Base-by-base conservation (phyloP, 169 alveolate species). In the Cryptosporidium sp. region DNA sequence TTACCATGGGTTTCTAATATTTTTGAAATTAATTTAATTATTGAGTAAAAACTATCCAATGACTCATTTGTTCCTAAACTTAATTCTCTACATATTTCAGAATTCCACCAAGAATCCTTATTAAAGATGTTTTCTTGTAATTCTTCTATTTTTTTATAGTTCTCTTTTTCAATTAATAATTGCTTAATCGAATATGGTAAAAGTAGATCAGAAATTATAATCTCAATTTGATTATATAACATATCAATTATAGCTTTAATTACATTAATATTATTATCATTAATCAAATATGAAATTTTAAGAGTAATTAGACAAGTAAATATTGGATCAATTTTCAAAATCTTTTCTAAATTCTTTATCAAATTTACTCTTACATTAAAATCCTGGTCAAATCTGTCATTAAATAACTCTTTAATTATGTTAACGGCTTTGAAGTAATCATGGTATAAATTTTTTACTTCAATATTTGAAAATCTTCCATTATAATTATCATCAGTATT, bases 1-100 rank as follows among this genome's bases (percentile, higher is more conserved):
- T 65, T 80, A 26, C 89, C 89, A 80, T 80, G 45, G 1, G 89
- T 80, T 26, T 80, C 89, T 59, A 80, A 18, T 14, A 62, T 45
- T 21, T 23, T 61, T 41, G 89, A 59, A n/a, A 80, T 67, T 8
- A 37, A 80, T 8, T 62, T 21, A 26, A 80, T 65, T 21, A 80
- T 6, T 41, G 62, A 59, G 39, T 26, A 29, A 29, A 80, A 80
- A 16, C 62, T 45, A 21, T 48, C 26, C 14, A 80, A 45, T 8
- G 80, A 26, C 26, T 59, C 33, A 41, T 65, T n/a, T 18, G 89
- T 37, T 26, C 58, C 89, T 43, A 80, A 80, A 26, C 10, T 14
- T 43, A 80, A 50, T 45, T 45, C 52, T 29, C 23, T 80, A 14
- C 61, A 61, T 10, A 80, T 29, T 62, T 59, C 65, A 23, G 89